These are phyloP conservation scores for Podospora conica DNA, from an alignment of 495 filamentous ascomycete genomes.

Conservation along the genomic window DNA sequence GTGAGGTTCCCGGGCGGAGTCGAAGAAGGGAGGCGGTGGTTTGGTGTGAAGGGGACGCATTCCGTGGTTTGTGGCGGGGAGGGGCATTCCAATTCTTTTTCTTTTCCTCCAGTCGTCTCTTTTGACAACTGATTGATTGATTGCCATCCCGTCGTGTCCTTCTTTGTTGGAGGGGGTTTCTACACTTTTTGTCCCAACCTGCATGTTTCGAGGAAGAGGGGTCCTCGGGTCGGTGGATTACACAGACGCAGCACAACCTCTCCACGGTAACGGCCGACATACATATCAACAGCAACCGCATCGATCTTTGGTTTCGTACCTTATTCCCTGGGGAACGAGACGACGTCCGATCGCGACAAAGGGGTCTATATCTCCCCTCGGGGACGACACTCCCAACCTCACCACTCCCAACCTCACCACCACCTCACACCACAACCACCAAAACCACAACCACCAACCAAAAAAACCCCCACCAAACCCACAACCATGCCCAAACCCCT, in stretches of 20 bases:
- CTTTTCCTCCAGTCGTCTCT: not conserved
- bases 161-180: not conserved
- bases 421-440: not conserved
- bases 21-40: not conserved
- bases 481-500: conserved; percentile 49
- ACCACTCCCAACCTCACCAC: not conserved
- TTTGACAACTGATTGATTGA: not conserved
- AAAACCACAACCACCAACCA: not conserved
- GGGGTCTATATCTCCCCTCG: not conserved
- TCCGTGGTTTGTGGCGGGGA: not conserved
- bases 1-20: not conserved
- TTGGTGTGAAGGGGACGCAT: not conserved
- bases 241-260: not conserved
- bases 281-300: not conserved
- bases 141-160: not conserved
- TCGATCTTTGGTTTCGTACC: not conserved
- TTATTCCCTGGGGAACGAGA: not conserved
- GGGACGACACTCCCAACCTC: not conserved
- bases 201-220: not conserved
- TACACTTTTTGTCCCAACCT: not conserved
- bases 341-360: not conserved
- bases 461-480: conserved; percentile 26
- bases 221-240: not conserved
- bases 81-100: not conserved
- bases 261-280: not conserved